phyloP scores from a whole-genome alignment of 2,329 filamentous ascomycete genomes.

The Macrophomina pseudophaseolina region DNA sequence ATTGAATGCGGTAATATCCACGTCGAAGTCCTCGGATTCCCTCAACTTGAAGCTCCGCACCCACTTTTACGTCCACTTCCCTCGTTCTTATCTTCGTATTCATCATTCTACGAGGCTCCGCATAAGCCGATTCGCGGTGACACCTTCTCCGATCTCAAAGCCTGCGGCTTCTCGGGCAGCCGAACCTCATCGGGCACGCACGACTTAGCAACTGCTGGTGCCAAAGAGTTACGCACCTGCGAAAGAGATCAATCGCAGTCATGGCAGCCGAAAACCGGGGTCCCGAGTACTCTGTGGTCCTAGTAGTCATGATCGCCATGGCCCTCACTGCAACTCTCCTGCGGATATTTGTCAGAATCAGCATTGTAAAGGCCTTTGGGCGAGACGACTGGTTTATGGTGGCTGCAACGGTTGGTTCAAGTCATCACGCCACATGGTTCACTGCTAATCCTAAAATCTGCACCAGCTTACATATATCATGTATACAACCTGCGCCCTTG shows the following conservation, averaged over 20 bases:
- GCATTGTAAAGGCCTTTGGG: slow-evolving; percentile 43
- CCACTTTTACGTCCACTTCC: no score
- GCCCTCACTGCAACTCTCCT: slow-evolving; percentile 37
- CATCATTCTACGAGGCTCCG: no score
- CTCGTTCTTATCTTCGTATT: no score
- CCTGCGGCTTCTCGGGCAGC: no score
- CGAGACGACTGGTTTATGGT: slow-evolving; percentile 44
- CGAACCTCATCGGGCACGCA: no score
- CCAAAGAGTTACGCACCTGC: no score
- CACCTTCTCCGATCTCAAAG: no score
- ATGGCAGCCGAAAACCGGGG: neutral
- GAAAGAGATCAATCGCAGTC: neutral
- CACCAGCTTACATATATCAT: slow-evolving; percentile 34
- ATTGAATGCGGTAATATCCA: neutral
- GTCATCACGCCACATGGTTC: neutral
- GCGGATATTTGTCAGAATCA: slow-evolving; percentile 38
- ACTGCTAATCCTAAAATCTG: neutral
- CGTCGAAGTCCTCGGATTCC: neutral
- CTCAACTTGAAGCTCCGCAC: neutral
- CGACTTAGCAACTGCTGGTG: no score
- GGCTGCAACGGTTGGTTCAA: slow-evolving; percentile 34
- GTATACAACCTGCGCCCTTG: slow-evolving; percentile 30
- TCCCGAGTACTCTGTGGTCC: neutral
- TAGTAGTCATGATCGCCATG: neutral
- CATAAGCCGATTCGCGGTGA: no score